A percentile compares a stretch with the other conserved stretches of the same genome.
Conservation (phyloP, 257 asterid species). For the Solanum ossicruentum region DNA sequence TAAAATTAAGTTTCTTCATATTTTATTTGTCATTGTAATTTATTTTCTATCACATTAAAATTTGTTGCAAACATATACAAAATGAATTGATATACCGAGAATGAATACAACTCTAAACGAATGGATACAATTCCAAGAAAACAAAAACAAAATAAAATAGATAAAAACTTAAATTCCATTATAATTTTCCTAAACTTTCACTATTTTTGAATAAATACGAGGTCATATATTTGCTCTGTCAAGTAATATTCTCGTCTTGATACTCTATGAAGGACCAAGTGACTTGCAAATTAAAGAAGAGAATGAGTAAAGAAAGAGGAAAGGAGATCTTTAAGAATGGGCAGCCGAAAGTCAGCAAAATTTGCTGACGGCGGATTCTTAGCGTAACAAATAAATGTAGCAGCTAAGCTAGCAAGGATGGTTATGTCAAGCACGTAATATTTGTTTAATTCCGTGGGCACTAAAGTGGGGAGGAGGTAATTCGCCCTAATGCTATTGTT, state of each 20-base stretch:
- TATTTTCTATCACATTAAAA: too few relatives aligned
- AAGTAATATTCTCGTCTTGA: background rate
- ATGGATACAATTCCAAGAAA: background rate
- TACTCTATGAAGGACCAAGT: background rate
- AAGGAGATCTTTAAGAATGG: background rate
- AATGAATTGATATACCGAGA: too few relatives aligned
- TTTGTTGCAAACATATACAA: too few relatives aligned
- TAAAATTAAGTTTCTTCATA: too few relatives aligned
- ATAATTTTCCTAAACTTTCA: too few relatives aligned
- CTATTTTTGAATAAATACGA: background rate
- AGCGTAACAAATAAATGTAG: slow-evolving; percentile 16
- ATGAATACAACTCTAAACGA: too few relatives aligned
- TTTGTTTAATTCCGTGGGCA: background rate
- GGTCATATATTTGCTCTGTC: background rate
- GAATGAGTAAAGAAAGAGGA: background rate
- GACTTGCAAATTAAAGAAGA: background rate
- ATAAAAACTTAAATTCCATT: background rate
- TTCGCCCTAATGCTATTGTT: background rate
- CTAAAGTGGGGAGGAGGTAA: background rate
- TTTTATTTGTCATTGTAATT: too few relatives aligned
- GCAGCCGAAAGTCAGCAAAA: slow-evolving; percentile 1
- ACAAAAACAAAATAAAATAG: background rate
- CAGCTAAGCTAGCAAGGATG: background rate
- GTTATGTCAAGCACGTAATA: slow-evolving; percentile 22
- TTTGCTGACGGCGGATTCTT: slow-evolving; percentile 16